These are phyloP conservation scores for Petunia hybrid DNA, from an alignment of 305 asterid species.

Conservation along the genomic window DNA sequence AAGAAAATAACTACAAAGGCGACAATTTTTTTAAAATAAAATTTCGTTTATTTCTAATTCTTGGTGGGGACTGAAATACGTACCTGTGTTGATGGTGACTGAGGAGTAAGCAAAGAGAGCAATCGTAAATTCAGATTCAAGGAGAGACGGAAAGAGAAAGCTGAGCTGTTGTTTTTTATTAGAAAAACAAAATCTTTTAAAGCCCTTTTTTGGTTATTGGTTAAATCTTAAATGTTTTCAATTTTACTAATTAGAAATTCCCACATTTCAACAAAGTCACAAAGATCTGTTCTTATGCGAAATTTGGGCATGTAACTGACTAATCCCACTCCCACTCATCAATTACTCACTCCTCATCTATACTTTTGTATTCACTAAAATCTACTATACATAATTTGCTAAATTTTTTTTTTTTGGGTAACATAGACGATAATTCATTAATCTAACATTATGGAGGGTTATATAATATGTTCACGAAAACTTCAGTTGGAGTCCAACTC, in stretches of 20 bases:
- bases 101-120: not conserved
- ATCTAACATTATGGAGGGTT: too few species aligned
- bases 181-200: not conserved
- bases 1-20: not conserved
- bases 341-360: slow-evolving; percentile 5
- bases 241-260: not conserved
- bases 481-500: too few species aligned
- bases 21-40: not conserved
- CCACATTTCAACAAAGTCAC: not conserved
- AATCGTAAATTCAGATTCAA: slow-evolving; percentile 28
- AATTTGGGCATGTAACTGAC: not conserved
- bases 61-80: not conserved
- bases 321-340: not conserved
- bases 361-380: not conserved
- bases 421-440: too few species aligned
- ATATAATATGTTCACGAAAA: too few species aligned
- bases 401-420: not conserved
- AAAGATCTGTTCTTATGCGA: not conserved
- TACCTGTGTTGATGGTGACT: slow-evolving; percentile 26
- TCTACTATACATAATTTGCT: not conserved
- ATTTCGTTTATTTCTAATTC: not conserved
- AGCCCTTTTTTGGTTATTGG: not conserved
- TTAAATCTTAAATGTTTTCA: not conserved
- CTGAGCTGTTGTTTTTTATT: not conserved
- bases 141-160: not conserved